Conservation (phyloP, 805 yeast genomes). For the Kluyveromyces nonfermentans region DNA sequence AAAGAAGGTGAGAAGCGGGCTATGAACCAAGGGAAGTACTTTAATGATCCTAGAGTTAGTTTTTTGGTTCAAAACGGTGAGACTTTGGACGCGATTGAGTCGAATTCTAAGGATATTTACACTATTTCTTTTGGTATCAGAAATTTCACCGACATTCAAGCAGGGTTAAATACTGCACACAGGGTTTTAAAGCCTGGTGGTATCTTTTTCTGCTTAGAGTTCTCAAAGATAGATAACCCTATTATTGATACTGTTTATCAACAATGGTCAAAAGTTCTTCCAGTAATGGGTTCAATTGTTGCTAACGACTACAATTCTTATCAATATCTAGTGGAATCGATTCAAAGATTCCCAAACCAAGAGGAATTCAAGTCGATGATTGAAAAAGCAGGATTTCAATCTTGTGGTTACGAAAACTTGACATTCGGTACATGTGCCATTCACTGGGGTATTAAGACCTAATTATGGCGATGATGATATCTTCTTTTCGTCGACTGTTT, state of each 20-base stretch:
- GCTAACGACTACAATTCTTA: conserved; percentile 95
- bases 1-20: conserved; percentile 82
- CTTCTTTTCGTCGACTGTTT: too few species aligned
- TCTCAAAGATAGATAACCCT: conserved; percentile 81
- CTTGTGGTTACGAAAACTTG: conserved; percentile 85
- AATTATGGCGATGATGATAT: too few species aligned
- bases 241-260: conserved; percentile 68
- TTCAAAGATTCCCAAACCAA: conserved; percentile 84
- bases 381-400: conserved; percentile 91
- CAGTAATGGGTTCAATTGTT: conserved; percentile 89
- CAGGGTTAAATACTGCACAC: conserved; percentile 90
- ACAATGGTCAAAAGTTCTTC: conserved; percentile 80
- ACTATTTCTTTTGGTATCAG: conserved; percentile 97
- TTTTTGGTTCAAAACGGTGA: conserved; percentile 93
- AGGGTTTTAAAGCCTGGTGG: conserved; percentile 97
- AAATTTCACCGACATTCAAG: conserved; percentile 90
- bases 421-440: conserved; percentile 94
- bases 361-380: conserved; percentile 88
- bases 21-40: conserved; percentile 46
- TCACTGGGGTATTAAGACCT: conserved; percentile 88
- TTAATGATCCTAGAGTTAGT: conserved; percentile 46
- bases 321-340: conserved; percentile 92
- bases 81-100: conserved; percentile 69
- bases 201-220: conserved; percentile 91
- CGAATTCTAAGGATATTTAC: conserved; percentile 85